Evolutionary conservation across 805 yeast genomes (phyloP), one percentile per base, ranked within the genome.

Genomic region (Candida quercuum): DNA sequence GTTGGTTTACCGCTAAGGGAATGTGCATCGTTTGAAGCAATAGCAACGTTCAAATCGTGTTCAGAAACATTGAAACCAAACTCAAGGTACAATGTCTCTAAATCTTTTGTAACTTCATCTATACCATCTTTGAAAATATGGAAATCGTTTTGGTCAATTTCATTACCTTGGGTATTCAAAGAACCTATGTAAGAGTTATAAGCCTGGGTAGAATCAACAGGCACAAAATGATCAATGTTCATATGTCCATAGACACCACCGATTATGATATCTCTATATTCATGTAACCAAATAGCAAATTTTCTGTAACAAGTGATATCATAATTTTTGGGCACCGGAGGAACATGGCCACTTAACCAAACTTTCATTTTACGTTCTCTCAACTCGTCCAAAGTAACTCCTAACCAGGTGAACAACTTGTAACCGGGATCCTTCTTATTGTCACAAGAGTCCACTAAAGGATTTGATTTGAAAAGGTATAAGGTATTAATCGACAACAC

Each of bases 191-290:
- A 39, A 8, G 52, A 71, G 41, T 69, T 67, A 64, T 84, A 79
- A 1, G 93, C 86, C 46, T 74, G 72, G 33, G 69, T 71, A 2
- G 86, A 71, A 61, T 86, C 91, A 42, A 82, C 64, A 0, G 94
- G 87, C 32, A 84, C 69, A 56, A 83, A 86, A 61, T 86, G 95
- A 55, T 87, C 95, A 38, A 86, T 67, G 59, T 86, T 86, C 95
- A 86, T 86, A 56, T 86, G 96, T 0, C 96, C 96, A 56, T 74
- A 86, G 22, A 86, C 61, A 10, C 89, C 87, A 15, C 95, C 95
- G 44, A 87, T 67, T 20, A 86, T 82, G 28, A 86, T 73, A 56
- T 86, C 96, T 46, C 94, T 68, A 55, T 81, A 86, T 55, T 86
- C 95, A 51, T 85, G 76, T 25, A 78, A 61, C 95, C 95, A 86